Conservation (phyloP, 352 stramenopile species). For the Pythium folliculosum region DNA sequence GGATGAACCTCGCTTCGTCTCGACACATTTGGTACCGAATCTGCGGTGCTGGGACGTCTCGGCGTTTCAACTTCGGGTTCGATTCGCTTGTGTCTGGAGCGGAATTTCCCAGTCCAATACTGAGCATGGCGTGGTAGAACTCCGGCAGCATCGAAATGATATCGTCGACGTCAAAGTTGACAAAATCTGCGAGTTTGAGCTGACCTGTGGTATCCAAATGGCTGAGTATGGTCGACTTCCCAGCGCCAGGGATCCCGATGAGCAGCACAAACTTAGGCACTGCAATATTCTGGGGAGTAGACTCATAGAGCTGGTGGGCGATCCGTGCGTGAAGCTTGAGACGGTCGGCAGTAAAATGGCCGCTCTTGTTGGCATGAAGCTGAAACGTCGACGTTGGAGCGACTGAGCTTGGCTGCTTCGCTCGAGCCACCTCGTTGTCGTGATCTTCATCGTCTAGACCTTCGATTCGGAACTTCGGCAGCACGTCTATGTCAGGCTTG, state of each 20-base stretch:
- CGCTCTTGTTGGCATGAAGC: constrained; percentile 57
- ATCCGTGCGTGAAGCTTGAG: constrained; percentile 73
- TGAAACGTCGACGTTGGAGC: constrained; percentile 50
- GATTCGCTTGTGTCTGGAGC: constrained; percentile 22
- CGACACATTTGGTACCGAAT: constrained; percentile 77
- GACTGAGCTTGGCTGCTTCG: constrained; percentile 28
- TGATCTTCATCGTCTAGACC: constrained; percentile 41
- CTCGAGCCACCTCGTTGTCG: constrained; percentile 43
- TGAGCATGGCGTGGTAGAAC: constrained; percentile 85
- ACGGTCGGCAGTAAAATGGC: constrained; percentile 62
- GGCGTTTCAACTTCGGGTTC: constrained; percentile 2
- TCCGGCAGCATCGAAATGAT: constrained; percentile 75
- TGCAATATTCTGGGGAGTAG: constrained; percentile 50
- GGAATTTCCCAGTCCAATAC: constrained; percentile 68
- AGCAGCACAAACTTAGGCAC: constrained; percentile 71
- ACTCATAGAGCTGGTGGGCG: constrained; percentile 67
- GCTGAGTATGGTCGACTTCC: constrained; percentile 78
- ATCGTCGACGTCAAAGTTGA: constrained; percentile 85
- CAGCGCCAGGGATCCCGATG: constrained; percentile 63
- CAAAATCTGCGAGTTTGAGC: constrained; percentile 74
- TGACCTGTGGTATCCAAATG: constrained; percentile 69
- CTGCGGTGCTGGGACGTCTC: constrained; percentile 47
- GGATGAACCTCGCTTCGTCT: constrained; percentile 79
- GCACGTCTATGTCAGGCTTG: constrained; percentile 11
- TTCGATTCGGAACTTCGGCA: constrained; percentile 27